A percentile compares a stretch with the other conserved stretches of the same genome.
These are phyloP conservation scores for Polytolypa hystricis DNA, from an alignment of 2,329 filamentous ascomycete species.

Conservation along the genomic window DNA sequence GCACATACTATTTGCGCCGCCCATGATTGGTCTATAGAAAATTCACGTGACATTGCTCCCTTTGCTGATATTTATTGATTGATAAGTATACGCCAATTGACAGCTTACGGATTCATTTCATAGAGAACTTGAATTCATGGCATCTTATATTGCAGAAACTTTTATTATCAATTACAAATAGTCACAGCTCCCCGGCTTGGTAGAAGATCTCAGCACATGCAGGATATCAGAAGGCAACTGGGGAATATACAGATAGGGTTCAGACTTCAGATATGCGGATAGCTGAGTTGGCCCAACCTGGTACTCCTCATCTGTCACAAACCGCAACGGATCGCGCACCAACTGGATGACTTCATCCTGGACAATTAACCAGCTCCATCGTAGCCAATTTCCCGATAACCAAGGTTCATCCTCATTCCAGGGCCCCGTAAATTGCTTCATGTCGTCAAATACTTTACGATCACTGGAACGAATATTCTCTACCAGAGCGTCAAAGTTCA, in stretches of 20 bases:
- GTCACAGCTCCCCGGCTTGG: too few species aligned
- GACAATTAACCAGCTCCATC: slow-evolving; percentile 33
- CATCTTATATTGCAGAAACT: too few species aligned
- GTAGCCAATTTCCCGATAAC: slow-evolving; percentile 28
- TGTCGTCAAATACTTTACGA: slow-evolving; percentile 7
- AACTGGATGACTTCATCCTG: slow-evolving; percentile 29
- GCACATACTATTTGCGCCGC: too few species aligned
- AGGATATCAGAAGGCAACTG: too few species aligned
- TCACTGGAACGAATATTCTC: slow-evolving; percentile 11
- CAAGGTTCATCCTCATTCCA: slow-evolving; percentile 17
- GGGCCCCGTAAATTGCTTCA: slow-evolving; percentile 14
- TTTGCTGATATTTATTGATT: not conserved
- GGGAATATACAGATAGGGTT: not conserved
- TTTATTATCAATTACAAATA: too few species aligned
- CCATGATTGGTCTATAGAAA: not conserved
- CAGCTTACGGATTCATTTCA: too few species aligned
- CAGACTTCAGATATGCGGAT: slow-evolving; percentile 12
- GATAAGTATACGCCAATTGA: too few species aligned
- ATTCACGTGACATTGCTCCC: not conserved
- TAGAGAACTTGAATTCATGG: too few species aligned
- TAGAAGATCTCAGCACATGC: too few species aligned
- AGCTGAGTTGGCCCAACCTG: not conserved
- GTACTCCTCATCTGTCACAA: slow-evolving; percentile 13
- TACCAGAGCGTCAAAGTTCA: slow-evolving; percentile 16
- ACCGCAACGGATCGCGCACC: slow-evolving; percentile 23